Evolutionary conservation across 805 yeast genomes (phyloP).

Genomic region (Schwanniomyces vanrijiae): DNA sequence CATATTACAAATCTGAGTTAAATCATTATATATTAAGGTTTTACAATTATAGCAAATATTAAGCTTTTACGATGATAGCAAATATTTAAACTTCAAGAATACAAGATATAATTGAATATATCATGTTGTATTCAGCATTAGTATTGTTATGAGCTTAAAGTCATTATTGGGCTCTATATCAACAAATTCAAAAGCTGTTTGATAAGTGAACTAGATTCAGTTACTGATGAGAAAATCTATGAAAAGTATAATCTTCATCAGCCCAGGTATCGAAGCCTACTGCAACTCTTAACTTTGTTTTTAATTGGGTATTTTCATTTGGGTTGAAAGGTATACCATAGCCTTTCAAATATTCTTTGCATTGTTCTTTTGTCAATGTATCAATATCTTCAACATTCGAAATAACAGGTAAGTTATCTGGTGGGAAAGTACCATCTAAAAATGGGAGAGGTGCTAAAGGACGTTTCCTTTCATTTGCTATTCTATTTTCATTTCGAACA

Average conservation of each 20-base stretch:
- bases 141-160: too few species aligned
- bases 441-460: neutral
- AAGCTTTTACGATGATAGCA: too few species aligned
- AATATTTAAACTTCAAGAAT: too few species aligned
- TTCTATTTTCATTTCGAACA: neutral
- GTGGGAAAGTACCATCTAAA: neutral
- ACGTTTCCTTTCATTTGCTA: neutral
- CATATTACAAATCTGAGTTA: too few species aligned
- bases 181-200: too few species aligned
- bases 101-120: too few species aligned
- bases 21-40: too few species aligned
- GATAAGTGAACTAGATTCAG: neutral
- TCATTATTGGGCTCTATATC: too few species aligned
- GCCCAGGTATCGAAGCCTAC: neutral
- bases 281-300: slow-evolving; percentile 1
- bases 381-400: slow-evolving; percentile 1
- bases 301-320: neutral
- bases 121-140: too few species aligned
- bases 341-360: slow-evolving; percentile 1
- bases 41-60: too few species aligned
- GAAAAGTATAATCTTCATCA: neutral
- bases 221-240: neutral
- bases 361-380: neutral
- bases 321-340: neutral
- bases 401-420: slow-evolving; percentile 1